These are phyloP conservation scores for Murraya koenigii DNA, from an alignment of 345 rosid genomes.

Conservation along the genomic window DNA sequence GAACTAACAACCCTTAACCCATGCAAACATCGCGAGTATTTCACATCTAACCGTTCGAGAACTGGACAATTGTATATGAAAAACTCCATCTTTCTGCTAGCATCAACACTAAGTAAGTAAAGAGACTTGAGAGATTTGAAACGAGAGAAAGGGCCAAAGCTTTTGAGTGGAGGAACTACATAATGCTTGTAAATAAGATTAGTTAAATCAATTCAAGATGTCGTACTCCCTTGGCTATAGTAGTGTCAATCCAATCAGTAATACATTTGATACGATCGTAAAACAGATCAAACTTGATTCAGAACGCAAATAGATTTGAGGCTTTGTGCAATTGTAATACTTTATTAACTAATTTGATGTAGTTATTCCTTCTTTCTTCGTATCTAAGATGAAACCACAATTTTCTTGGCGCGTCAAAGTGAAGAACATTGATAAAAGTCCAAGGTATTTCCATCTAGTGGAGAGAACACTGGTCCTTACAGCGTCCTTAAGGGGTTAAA, in stretches of 20 bases:
- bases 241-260: too few species aligned
- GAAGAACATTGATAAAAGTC: not conserved
- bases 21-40: not conserved
- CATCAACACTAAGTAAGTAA: not conserved
- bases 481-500: too few species aligned
- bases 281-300: not conserved
- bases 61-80: not conserved
- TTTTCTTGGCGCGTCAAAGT: not conserved
- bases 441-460: not conserved
- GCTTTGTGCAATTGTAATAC: not conserved
- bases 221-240: too few species aligned
- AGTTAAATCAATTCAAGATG: too few species aligned
- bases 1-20: not conserved
- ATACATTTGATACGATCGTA: too few species aligned
- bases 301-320: not conserved
- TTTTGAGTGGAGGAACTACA: not conserved
- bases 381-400: too few species aligned
- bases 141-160: not conserved
- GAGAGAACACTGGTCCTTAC: too few species aligned
- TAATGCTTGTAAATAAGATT: not conserved
- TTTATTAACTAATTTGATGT: not conserved
- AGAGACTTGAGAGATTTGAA: not conserved
- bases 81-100: not conserved
- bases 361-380: not conserved
- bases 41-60: not conserved